Evolutionary conservation across 345 rosid genomes (phyloP).

Genomic region (Eucalyptus sp.): DNA sequence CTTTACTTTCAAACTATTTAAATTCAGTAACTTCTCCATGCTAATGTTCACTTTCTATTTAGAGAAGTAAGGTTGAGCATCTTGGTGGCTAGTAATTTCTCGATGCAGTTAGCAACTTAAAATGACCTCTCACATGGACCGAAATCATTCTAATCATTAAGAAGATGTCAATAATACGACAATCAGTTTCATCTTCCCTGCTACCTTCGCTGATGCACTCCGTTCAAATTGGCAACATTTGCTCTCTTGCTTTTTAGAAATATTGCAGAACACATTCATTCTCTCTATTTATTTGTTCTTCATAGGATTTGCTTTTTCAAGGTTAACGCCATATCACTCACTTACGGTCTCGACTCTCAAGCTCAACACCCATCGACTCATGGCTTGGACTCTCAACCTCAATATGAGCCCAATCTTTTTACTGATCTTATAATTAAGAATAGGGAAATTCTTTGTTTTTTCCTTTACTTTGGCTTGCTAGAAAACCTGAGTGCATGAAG

Average conservation of each 20-base stretch:
- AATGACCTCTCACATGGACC: neutral
- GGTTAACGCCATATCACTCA: neutral
- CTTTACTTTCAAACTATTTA: neutral
- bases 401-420: too few species aligned
- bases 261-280: neutral
- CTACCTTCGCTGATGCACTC: neutral
- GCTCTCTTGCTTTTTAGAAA: neutral
- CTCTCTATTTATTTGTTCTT: neutral
- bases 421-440: too few species aligned
- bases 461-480: too few species aligned
- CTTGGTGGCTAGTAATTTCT: neutral
- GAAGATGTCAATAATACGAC: neutral
- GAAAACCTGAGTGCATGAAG: too few species aligned
- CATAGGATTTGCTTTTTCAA: neutral
- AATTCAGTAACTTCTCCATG: neutral
- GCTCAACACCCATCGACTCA: too few species aligned
- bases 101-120: neutral
- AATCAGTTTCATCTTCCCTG: neutral
- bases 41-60: neutral
- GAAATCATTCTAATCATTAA: neutral
- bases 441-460: too few species aligned
- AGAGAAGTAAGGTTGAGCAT: neutral
- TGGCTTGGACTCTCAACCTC: too few species aligned
- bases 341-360: too few species aligned
- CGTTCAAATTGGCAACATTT: neutral